Conservation (phyloP, 768 basidiomycete species). For the Termitomyces sp. region DNA sequence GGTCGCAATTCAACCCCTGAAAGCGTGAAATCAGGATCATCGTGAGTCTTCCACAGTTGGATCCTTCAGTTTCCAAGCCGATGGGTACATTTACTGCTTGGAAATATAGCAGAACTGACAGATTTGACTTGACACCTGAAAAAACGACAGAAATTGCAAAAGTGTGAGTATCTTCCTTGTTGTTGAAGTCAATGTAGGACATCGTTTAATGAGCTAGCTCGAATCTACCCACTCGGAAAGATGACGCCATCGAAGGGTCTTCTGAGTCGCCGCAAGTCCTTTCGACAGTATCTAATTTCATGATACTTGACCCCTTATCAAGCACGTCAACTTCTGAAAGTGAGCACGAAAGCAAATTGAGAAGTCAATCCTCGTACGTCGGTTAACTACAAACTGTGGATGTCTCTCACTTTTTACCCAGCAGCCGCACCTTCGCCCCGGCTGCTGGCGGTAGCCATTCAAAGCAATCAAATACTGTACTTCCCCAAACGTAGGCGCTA, state of each 20-base stretch:
- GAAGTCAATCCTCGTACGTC: conserved; percentile 2
- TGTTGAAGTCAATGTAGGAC: not conserved
- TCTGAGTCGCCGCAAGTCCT: not conserved
- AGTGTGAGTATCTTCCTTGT: not conserved
- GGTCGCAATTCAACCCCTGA: not conserved
- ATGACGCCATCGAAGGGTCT: not conserved
- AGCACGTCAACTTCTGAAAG: not conserved
- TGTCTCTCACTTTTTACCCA: not conserved
- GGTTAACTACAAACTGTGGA: not conserved
- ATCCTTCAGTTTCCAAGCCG: not conserved
- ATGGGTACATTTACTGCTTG: not conserved
- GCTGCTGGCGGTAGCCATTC: not conserved
- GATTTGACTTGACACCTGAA: not conserved
- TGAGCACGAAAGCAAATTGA: not conserved
- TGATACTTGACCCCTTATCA: not conserved
- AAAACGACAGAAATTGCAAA: not conserved
- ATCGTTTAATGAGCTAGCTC: not conserved
- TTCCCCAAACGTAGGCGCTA: not conserved
- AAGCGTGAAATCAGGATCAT: not conserved
- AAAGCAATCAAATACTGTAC: not conserved
- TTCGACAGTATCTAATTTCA: not conserved
- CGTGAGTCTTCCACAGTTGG: not conserved
- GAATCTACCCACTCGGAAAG: not conserved
- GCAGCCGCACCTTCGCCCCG: not conserved
- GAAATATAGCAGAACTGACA: not conserved